phyloP scores from a whole-genome alignment of 345 rosid species.

The Eucalyptus pauciflora region DNA sequence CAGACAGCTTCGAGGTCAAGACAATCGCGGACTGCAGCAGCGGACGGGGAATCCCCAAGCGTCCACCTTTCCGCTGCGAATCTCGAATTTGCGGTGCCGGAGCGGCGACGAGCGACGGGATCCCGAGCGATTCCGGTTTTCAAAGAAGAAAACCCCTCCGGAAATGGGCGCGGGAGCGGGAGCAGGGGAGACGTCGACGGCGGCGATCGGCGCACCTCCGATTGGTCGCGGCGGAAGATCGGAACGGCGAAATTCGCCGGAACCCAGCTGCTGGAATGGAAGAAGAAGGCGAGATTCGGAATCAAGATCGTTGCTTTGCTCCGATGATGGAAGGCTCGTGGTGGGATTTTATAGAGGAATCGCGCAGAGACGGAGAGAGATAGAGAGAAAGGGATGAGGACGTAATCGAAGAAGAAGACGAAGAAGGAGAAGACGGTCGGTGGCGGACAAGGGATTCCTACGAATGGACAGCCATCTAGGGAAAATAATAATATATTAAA shows the following conservation, averaged over 20 bases:
- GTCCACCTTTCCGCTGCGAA: neutral
- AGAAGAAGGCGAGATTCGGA: neutral
- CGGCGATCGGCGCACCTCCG: neutral
- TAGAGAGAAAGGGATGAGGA: neutral
- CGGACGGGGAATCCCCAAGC: neutral
- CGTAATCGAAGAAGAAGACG: neutral
- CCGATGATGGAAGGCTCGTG: neutral
- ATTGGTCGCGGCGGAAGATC: neutral
- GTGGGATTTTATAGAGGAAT: neutral
- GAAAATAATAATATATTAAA: neutral
- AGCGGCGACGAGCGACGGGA: neutral
- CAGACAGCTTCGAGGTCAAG: neutral
- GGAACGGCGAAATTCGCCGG: neutral
- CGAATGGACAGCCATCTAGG: neutral
- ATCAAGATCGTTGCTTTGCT: neutral
- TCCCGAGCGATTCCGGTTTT: neutral
- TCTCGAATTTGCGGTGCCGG: neutral
- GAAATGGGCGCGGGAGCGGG: neutral
- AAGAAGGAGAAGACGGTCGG: neutral
- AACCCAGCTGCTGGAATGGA: neutral
- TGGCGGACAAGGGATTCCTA: neutral
- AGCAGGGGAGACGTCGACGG: too few species aligned
- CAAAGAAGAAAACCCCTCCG: neutral
- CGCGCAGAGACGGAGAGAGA: neutral
- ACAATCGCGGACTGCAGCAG: neutral